Evolutionary conservation across 352 stramenopile species (phyloP).

Genomic region (Pythium aquatile): DNA sequence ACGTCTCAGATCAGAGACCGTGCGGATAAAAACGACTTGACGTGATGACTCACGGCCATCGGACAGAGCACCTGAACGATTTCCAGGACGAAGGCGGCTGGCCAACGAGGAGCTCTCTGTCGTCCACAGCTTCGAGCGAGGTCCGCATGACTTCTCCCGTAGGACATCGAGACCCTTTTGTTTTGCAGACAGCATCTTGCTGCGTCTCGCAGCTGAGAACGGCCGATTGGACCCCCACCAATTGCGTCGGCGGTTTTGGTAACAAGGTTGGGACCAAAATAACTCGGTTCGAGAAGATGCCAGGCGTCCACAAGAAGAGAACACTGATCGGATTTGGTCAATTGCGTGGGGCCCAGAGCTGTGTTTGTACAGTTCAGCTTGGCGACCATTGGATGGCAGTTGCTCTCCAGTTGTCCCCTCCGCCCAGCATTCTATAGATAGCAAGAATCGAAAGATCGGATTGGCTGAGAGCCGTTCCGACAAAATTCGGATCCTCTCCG

Average conservation of each 20-base stretch:
- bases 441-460: neutral
- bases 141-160: too few species aligned
- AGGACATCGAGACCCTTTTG: too few species aligned
- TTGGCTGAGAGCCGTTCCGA: neutral
- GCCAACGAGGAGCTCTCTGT: too few species aligned
- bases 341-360: too few species aligned
- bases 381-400: neutral
- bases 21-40: too few species aligned
- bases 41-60: too few species aligned
- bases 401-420: neutral
- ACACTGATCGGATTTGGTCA: neutral
- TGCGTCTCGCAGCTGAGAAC: neutral
- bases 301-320: neutral
- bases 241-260: neutral
- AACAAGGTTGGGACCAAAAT: neutral
- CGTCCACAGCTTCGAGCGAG: too few species aligned
- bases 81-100: too few species aligned
- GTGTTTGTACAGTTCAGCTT: neutral
- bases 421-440: neutral
- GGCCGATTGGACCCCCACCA: neutral
- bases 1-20: too few species aligned
- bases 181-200: neutral
- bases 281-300: neutral
- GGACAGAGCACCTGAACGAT: too few species aligned
- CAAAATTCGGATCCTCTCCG: neutral